Base-by-base conservation (phyloP, 2,329 filamentous ascomycete genomes). In the Fusarium algeriense region DNA sequence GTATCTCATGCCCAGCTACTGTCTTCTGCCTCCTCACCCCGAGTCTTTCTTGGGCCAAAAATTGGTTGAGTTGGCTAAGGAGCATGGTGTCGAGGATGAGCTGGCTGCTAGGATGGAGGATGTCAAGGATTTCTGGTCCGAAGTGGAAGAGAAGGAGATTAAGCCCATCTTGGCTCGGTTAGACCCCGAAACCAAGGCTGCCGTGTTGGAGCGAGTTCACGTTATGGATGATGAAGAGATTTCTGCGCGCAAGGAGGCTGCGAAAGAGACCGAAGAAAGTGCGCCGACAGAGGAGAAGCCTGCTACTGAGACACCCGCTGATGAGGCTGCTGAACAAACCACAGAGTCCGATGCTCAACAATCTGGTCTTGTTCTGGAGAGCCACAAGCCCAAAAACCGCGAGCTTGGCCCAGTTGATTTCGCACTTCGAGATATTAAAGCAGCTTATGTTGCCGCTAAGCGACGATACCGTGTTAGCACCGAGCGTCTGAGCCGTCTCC, bases 1-100 rank as follows among this genome's bases (percentile, higher is more conserved):
- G 83, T 99, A 99, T 79, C 85, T 99, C 56, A 93, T 99, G 80
- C 96, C 96, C 5, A 96, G 93, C 44, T 94, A 98, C 81, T 94
- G 93, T 61, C 93, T 99, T 74, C 84, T 99, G 35, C 96, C 96
- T 23, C 96, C 96, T 0, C 95, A 98, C 79, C 95, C 95, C 1
- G 91, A 92, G 69, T 97, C 93, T 67, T 97, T 89, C 79, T 81
- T 99, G 38, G 95, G 93, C 12, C 93, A 91, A 82, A 93, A 94
- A 78, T 84, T 97, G n/a, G 87, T 89, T n/a, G 90, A 95, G 75
- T 84, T 90, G 57, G 93, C 93, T 1, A 90, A 92, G 78, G 89
- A 93, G 79, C 88, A 92, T 55, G 90, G 90, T 3, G 89, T 93
- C 49, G 83, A 92, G 44, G 92, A 94, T 37, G 89, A 88, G 13